Base-by-base conservation (phyloP, 2,329 filamentous ascomycete species). In the Talaromyces pinophilus region DNA sequence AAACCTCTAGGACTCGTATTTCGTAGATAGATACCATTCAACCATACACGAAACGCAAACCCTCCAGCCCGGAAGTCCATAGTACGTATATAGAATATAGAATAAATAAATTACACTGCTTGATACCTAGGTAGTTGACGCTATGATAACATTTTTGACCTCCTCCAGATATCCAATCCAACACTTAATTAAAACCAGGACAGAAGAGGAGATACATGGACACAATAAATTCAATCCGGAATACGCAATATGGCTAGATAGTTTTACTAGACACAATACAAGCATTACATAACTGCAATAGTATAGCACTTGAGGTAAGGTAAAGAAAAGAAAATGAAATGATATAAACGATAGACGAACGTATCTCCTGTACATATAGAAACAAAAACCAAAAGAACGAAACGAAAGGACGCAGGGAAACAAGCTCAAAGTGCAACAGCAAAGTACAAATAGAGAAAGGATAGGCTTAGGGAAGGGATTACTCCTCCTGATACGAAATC, bases 401-500 rank as follows among this genome's bases (percentile, higher is more conserved):
- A 54, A n/a, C 13, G 50, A 54, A 13, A 30, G 48, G 48, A 40
- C 33, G 30, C 33, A 40, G n/a, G n/a, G 17, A 13, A 38, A 35
- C 22, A 22, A 38, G 35, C 54, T 35, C 17, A 40, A 40, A 40
- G 52, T 15, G 19, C 22, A 5, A 50, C 22, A 7, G 30, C 30
- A 25, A 25, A 25, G 25, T 3, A 25, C 25, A 25, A 25, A 48
- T 22, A 2, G 15, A 50, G 4, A 19, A 54, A 25, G 25, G 25
- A 30, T 30, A 30, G 30, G 30, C 30, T 1, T 11, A 35, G 15
- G n/a, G 10, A 13, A 2, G 1, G 6, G 48, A 33, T 72, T 76
- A 82, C 11, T 94, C 90, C 75, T 96, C 92, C 76, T 91, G 90
- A 81, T 97, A 97, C 5, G 91, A 94, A 69, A 97, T 92, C 87